Base-by-base conservation (phyloP, 2,329 filamentous ascomycete genomes). In the Paecilomyces formosus region DNA sequence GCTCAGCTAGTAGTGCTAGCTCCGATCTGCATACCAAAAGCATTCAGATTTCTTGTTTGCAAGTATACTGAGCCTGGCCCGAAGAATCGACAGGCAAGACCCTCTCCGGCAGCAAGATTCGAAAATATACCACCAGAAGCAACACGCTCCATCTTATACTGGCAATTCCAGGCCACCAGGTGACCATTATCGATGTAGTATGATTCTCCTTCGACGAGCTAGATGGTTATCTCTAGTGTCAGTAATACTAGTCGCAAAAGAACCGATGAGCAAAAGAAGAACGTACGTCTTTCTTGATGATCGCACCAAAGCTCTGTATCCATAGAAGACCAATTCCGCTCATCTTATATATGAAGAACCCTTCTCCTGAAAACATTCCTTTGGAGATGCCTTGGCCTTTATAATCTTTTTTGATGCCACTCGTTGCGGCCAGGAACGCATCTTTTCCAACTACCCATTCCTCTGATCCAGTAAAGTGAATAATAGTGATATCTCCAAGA, bases 121-220 rank as follows among this genome's bases (percentile, higher is more conserved):
- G 90, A 93, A n/a, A 99, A 88, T 62, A 99, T 86, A 39, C 94
- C 94, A 1, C 94, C 94, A 2, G 89, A 94, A 0, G 93, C 87
- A 3, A 95, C 88, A 15, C 94, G 87, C 76, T 97, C 92, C 62
- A 99, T 85, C 3, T 90, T 82, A 68, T 97, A 99, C 69, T 96
- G 91, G 70, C 89, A 92, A 72, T 97, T 97, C 94, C 94, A 99
- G 0, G 94, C 93, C 0, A 97, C 92, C 0, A 97, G 81, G 66
- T 97, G 92, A 2, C 91, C 91, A 67, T 96, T 96, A 68, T 96
- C 91, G 58, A 97, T 87, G 64, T 94, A 90, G 74, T 97, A 97
- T 65, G 88, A 88, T 72, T 97, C 93, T 9, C 88, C 88, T 12
- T 82, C 79, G 0, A 63, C 62, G n/a, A 78, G 70, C 76, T 78